Evolutionary conservation across 345 rosid genomes (phyloP).

Genomic region (Erucastrum elatum): DNA sequence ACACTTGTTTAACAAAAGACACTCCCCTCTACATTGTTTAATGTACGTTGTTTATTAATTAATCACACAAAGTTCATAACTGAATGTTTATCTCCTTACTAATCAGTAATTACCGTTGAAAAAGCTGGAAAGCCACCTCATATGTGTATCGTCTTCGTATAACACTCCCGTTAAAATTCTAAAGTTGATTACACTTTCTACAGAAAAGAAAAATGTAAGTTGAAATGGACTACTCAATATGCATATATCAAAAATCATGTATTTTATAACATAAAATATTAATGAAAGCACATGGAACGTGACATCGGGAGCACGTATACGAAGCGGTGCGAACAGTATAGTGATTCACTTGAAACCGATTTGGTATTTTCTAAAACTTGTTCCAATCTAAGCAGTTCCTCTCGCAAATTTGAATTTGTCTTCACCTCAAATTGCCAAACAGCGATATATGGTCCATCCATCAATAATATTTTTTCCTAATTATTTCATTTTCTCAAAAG

Average conservation of each 20-base stretch:
- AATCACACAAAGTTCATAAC: not conserved
- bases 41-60: constrained; percentile 3
- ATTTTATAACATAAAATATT: not conserved
- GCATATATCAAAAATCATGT: not conserved
- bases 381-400: not conserved
- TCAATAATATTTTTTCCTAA: not conserved
- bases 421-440: constrained; percentile 25
- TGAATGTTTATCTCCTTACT: not conserved
- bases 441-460: constrained; percentile 27
- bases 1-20: constrained; percentile 6
- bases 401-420: constrained; percentile 32
- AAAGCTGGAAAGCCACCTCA: not conserved
- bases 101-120: too few species aligned
- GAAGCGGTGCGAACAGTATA: constrained; percentile 29
- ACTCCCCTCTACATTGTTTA: not conserved
- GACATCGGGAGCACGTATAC: constrained; percentile 23
- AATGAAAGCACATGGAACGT: constrained; percentile 15
- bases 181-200: constrained; percentile 4
- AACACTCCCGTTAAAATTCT: not conserved
- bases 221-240: constrained; percentile 18
- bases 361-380: constrained; percentile 25
- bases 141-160: not conserved
- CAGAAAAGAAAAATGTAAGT: not conserved
- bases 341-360: constrained; percentile 14
- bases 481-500: not conserved